A percentile compares a stretch with the other conserved stretches of the same genome.
These are phyloP conservation scores for Pseudocercospora crystallina DNA, from an alignment of 2,329 filamentous ascomycete species.

Conservation along the genomic window DNA sequence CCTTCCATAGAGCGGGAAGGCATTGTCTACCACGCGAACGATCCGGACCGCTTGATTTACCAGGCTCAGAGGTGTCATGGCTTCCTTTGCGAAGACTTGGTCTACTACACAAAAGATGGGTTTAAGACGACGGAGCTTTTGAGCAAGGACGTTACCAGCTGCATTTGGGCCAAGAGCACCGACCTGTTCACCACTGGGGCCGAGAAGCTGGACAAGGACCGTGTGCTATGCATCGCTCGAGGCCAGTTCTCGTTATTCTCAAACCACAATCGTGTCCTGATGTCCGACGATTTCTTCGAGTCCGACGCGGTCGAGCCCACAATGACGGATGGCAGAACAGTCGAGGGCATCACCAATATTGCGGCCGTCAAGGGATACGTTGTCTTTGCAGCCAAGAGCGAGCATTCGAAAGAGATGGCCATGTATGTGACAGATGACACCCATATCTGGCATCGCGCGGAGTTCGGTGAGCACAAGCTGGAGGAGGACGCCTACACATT, in stretches of 20 bases:
- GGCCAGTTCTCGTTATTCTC: conserved; percentile 69
- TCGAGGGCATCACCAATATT: conserved; percentile 77
- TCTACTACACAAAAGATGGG: conserved; percentile 77
- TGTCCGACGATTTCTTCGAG: conserved; percentile 81
- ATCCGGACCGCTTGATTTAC: conserved; percentile 83
- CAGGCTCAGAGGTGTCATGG: conserved; percentile 50
- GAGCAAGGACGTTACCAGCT: conserved; percentile 68
- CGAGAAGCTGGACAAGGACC: conserved; percentile 63
- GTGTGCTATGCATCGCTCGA: conserved; percentile 77
- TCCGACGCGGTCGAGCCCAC: conserved; percentile 67
- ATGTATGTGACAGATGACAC: conserved; percentile 87
- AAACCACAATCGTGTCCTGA: conserved; percentile 73
- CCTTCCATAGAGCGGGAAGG: conserved; percentile 57
- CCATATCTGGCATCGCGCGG: conserved; percentile 82
- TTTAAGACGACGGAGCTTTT: conserved; percentile 71
- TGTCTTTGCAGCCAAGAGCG: conserved; percentile 76
- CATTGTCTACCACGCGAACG: conserved; percentile 77
- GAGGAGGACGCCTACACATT: conserved; percentile 88
- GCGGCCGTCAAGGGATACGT: conserved; percentile 84
- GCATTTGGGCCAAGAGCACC: conserved; percentile 82
- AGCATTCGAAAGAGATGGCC: conserved; percentile 83
- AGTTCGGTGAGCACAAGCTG: conserved; percentile 83
- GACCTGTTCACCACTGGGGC: conserved; percentile 70
- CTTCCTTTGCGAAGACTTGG: conserved; percentile 48
- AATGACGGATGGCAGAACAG: conserved; percentile 69